Evolutionary conservation across 345 rosid genomes (phyloP), one percentile per base, ranked within the genome.

Genomic region (Euphorbia lathyris): DNA sequence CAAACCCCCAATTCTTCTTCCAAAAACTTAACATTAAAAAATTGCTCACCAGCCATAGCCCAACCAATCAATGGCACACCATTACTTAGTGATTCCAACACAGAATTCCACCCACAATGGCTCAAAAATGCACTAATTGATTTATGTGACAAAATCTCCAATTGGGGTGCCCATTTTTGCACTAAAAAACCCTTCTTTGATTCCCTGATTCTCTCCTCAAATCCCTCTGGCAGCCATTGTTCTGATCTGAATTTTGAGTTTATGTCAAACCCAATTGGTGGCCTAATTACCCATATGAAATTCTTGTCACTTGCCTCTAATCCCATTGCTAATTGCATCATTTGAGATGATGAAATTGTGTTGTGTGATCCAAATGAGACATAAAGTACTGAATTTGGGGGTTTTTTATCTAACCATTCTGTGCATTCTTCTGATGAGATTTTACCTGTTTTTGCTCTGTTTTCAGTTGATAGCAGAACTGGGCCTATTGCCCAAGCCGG

Each of bases 71-170:
- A 29, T 16, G 94, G 89, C 53, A 90, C 89, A 2, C 97, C 97
- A 26, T 70, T 55, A 72, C 80, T 83, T 26, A 88, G 68, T 3
- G 89, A 73, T 65, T 90, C 97, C 23, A 88, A 84, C 71, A 74
- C 84, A n/a, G 97, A 90, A 76, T 88, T 88, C 97, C 97, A 90
- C 30, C 97, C 97, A 47, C 97, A 88, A 42, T 90, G 97, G 55
- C 88, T 90, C 77, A 90, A 32, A 71, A 90, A 90, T 40, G 80
- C 90, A 50, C 83, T 51, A 3, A 73, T 67, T 5, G 97, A 80
- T 72, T 66, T 76, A 66, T 91, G 97, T 3, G 81, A 69, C 78
- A 91, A 65, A 52, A 88, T 86, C 50, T 83, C 88, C 59, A 83
- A 74, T 32, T 91, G 97, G 32, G 95, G 87, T 26, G 95, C 95